Base-by-base conservation (phyloP, 2,329 filamentous ascomycete genomes). In the Fusarium virguliforme region DNA sequence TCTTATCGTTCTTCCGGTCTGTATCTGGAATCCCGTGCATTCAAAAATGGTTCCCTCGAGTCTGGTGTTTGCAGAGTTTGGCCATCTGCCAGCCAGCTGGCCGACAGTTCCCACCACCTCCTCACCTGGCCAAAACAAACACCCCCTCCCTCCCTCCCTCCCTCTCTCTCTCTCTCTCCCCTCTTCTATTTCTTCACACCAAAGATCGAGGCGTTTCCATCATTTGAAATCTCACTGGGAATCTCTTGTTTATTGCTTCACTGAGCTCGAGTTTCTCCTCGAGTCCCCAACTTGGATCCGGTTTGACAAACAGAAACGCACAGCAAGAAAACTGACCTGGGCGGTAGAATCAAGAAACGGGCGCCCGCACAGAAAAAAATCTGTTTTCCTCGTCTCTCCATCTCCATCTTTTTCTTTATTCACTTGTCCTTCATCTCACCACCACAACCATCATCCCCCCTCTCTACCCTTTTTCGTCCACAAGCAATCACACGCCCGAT, bases 301-400 rank as follows among this genome's bases (percentile, higher is more conserved):
- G 51, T 50, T 72, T 70, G 69, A 30, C 68, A 72, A 72, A 58
- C 62, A 57, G 34, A n/a, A 43, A 15, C 35, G 10, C 43, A 12
- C 26, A 50, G n/a, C 13, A 46, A 46, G 41, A 51, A 50, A 24
- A 24, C 34, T 22, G 24, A 54, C 10, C 40, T 24, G 37, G 15
- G 50, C 34, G 12, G 26, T 56, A 62, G 65, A 60, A 35, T 35
- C 22, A 38, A 37, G 43, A 7, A 28, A 58, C 65, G 18, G 51
- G 65, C 22, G 13, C 34, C 30, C 35, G 38, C 60, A 35, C 55
- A 50, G 18, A 43, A 46, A 66, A 41, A 26, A n/a, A n/a, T n/a
- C n/a, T 18, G 30, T 15, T 32, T 51, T 55, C 32, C 38, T 51
- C 58, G 60, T 58, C 13, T 34, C 24, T 55, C 35, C 38, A 61